These are phyloP conservation scores for Linnemannia elongata DNA, from an alignment of 192 early-diverging fungal genomes.

Conservation along the genomic window DNA sequence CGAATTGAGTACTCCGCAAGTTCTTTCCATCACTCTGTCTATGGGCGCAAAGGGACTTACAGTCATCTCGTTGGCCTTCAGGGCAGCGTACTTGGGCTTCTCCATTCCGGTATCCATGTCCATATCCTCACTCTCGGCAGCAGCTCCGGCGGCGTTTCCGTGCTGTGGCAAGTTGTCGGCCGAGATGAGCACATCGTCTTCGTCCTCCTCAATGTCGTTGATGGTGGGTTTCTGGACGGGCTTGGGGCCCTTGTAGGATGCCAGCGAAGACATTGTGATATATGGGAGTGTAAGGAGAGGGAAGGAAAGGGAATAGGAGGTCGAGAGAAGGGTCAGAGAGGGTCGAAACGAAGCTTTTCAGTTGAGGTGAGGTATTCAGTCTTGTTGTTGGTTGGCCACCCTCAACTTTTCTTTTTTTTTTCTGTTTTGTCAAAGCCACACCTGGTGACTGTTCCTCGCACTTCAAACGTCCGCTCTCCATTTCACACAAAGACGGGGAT, in stretches of 20 bases:
- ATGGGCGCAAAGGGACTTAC: slow-evolving; percentile 12
- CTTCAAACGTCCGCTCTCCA: too few species aligned
- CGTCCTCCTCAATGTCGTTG: slow-evolving; percentile 55
- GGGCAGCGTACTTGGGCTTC: slow-evolving; percentile 75
- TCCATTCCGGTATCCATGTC: slow-evolving; percentile 60
- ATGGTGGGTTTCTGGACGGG: slow-evolving; percentile 46
- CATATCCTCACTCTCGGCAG: slow-evolving; percentile 48
- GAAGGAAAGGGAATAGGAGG: slow-evolving; percentile 1
- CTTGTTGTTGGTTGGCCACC: not conserved
- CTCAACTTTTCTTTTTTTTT: slow-evolving; percentile 7
- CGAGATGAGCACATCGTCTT: slow-evolving; percentile 77
- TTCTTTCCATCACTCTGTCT: not conserved
- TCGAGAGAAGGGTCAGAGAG: not conserved
- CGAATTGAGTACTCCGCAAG: not conserved
- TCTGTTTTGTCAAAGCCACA: slow-evolving; percentile 22
- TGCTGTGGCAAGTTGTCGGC: slow-evolving; percentile 67
- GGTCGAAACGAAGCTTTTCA: not conserved
- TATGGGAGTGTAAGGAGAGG: not conserved
- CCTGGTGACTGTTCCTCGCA: slow-evolving; percentile 1
- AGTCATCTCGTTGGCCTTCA: slow-evolving; percentile 65
- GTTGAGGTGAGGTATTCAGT: not conserved
- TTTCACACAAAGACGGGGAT: too few species aligned
- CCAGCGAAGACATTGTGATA: slow-evolving; percentile 45
- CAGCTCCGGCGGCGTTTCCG: slow-evolving; percentile 36
- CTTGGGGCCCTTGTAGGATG: slow-evolving; percentile 54